Conservation (phyloP, 2,329 filamentous ascomycete species). For the Aspergillus floridensis region DNA sequence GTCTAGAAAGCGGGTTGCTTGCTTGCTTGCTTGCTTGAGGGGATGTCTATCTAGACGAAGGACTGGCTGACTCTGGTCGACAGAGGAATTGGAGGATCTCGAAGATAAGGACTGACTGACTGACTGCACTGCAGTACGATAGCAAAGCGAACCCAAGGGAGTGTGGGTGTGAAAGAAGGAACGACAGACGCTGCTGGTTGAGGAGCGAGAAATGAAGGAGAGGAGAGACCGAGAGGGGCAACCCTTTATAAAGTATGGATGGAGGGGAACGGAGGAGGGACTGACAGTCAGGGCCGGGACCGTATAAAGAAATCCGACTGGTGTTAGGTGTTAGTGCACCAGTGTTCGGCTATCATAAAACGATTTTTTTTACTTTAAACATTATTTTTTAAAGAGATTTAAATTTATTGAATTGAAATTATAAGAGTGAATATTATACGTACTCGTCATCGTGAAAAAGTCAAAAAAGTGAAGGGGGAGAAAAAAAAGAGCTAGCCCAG, state of each 20-base stretch:
- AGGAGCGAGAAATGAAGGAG: slow-evolving; percentile 6
- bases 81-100: background rate
- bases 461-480: background rate
- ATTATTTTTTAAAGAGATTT: background rate
- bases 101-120: slow-evolving; percentile 10
- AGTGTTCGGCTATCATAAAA: background rate
- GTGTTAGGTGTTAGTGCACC: background rate
- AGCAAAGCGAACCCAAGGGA: slow-evolving; percentile 12
- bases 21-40: background rate
- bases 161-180: slow-evolving; percentile 14
- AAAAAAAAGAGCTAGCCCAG: background rate
- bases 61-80: slow-evolving; percentile 10
- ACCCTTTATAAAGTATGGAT: slow-evolving; percentile 12
- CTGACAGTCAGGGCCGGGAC: background rate
- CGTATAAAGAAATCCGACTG: background rate
- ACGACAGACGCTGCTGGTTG: slow-evolving; percentile 18
- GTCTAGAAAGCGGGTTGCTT: background rate
- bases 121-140: slow-evolving; percentile 23
- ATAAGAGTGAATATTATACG: background rate
- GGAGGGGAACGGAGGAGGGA: background rate
- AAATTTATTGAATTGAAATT: too few species aligned
- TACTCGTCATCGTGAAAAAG: too few species aligned
- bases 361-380: background rate
- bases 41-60: slow-evolving; percentile 1
- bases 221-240: slow-evolving; percentile 3